Conservation (phyloP, 352 stramenopile genomes). For the Globisporangium sylvaticum region DNA sequence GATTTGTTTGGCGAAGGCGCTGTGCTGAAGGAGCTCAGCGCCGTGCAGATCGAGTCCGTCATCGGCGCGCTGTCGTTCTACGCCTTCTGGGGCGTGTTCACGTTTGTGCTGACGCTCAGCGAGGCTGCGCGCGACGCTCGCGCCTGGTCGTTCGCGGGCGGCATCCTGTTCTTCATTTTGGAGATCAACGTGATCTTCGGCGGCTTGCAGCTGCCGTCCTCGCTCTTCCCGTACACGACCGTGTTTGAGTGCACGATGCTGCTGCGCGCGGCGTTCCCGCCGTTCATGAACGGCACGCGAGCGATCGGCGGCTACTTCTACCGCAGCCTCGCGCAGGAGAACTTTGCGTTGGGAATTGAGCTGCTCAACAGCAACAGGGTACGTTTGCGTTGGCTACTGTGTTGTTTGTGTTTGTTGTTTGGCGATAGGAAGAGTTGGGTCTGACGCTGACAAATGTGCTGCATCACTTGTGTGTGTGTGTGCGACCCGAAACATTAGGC, state of each 20-base stretch:
- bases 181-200: conserved; percentile 91
- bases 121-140: conserved; percentile 85
- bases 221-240: conserved; percentile 77
- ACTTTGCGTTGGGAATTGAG: conserved; percentile 69
- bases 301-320: conserved; percentile 92
- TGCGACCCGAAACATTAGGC: conserved; percentile 25
- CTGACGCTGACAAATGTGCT: not conserved
- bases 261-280: conserved; percentile 92
- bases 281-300: conserved; percentile 96
- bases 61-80: conserved; percentile 94
- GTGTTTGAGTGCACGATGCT: conserved; percentile 92
- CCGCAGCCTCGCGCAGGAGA: conserved; percentile 60
- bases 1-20: conserved; percentile 93
- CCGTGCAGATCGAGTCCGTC: conserved; percentile 87
- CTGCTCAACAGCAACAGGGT: conserved; percentile 82
- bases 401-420: not conserved
- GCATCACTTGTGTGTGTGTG: not conserved
- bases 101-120: conserved; percentile 93
- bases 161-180: conserved; percentile 91
- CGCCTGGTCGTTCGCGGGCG: conserved; percentile 92
- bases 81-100: conserved; percentile 93
- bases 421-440: not conserved
- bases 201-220: conserved; percentile 42
- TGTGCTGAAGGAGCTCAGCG: conserved; percentile 87
- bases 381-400: not conserved